Conservation (phyloP, 2,329 filamentous ascomycete genomes). For the Incumbomyces lentus region DNA sequence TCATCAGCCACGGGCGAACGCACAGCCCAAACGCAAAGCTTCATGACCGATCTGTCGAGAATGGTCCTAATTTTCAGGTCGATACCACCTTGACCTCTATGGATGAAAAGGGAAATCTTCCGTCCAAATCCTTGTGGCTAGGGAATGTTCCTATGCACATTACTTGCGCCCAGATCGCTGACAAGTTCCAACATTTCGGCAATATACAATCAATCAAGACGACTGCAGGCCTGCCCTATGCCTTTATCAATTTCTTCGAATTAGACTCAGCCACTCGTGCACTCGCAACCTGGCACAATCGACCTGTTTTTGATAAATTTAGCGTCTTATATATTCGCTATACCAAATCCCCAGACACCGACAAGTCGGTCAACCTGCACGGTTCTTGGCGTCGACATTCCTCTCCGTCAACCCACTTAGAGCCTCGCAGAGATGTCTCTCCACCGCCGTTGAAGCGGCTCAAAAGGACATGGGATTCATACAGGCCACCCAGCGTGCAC, state of each 20-base stretch:
- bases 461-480: neutral
- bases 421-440: neutral
- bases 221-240: neutral
- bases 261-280: neutral
- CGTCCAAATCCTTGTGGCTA: slow-evolving; percentile 1
- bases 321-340: no score
- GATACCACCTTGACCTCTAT: no score
- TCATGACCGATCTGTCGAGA: no score
- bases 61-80: no score
- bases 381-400: no score
- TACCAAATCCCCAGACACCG: no score
- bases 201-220: neutral
- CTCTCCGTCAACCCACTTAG: no score
- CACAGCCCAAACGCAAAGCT: no score
- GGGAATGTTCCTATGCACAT: neutral
- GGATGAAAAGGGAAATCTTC: neutral
- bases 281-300: neutral
- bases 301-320: no score
- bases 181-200: neutral
- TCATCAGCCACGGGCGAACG: no score
- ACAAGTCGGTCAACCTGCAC: no score
- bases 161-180: neutral
- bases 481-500: neutral
- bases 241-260: slow-evolving; percentile 3
- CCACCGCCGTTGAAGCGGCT: neutral